Base-by-base conservation (phyloP, 2,329 filamentous ascomycete genomes). In the Phyllosticta capitalensis region DNA sequence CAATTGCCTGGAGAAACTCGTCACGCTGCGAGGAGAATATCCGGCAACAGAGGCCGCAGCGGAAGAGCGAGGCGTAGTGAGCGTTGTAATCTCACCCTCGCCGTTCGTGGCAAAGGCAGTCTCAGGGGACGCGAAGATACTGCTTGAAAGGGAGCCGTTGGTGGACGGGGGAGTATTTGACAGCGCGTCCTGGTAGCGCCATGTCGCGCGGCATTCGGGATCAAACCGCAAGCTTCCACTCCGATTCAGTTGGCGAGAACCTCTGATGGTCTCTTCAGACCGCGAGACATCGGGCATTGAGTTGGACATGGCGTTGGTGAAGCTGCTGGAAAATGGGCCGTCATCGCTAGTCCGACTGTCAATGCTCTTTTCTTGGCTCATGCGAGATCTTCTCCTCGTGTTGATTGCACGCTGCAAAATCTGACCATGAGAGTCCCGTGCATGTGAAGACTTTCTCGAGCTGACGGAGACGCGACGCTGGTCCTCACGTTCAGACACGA, bases 1-100 rank as follows among this genome's bases (percentile, higher is more conserved):
- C 60, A 64, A 33, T n/a, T 59, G 56, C 52, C 48, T 59, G 2
- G 52, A 59, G 52, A 54, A 54, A 52, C 57, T 59, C 20, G 52
- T n/a, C 17, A 52, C 24, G 52, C 57, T 59, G 10, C 57, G 58
- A 7, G 58, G 54, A 12, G 58, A 56, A 24, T 60, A 60, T 10
- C 53, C 52, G 24, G 58, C 48, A 17, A 60, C 21, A 20, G 58
- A 56, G 19, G 58, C 52, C 26, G 58, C 48, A 22, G 55, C 21
- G 14, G 58, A 56, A 7, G 58, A 56, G 17, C 58, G 58, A 17
- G 58, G 58, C 20, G 58, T 60, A 5, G 58, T 55, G 22, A 56
- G 19, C 48, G 33, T 49, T 17, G 53, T 60, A 19, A 56, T 28
- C 12, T 60, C 38, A 14, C 28, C 58, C 10, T 38, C 30, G 30